Percentiles rank a stretch among this genome's conserved stretches.
phyloP scores from a whole-genome alignment of 306 rosid genomes.

The Hippophae gyantsensis region DNA sequence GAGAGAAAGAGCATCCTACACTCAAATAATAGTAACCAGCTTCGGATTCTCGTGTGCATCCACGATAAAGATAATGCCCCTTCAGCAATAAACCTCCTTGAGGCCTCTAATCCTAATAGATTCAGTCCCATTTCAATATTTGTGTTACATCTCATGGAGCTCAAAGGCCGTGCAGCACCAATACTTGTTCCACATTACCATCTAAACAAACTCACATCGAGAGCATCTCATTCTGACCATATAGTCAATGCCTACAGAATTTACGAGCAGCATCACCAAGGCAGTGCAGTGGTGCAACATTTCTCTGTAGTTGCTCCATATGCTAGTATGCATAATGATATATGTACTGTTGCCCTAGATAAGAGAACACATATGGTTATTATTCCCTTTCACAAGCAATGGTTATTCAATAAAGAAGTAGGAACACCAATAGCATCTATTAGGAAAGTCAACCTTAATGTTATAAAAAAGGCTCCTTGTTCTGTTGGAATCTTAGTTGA shows the following conservation, averaged over 20 bases:
- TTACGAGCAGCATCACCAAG: conserved; percentile 8
- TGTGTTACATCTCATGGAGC: conserved; percentile 14
- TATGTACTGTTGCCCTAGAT: conserved; percentile 13
- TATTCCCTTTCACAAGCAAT: conserved; percentile 13
- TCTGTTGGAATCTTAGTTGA: conserved; percentile 15
- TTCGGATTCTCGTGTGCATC: conserved; percentile 8
- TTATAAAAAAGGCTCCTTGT: conserved; percentile 13
- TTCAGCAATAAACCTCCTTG: conserved; percentile 7
- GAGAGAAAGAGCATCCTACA: conserved; percentile 6
- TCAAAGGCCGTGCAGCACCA: conserved; percentile 5
- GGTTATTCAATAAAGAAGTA: neutral
- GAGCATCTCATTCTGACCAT: neutral
- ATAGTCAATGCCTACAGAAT: neutral
- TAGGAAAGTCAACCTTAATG: conserved; percentile 4
- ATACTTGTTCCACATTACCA: neutral
- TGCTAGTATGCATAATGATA: conserved; percentile 13
- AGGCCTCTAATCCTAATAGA: conserved; percentile 4
- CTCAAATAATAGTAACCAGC: neutral
- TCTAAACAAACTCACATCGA: neutral
- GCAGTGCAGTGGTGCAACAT: conserved; percentile 1
- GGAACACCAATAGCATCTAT: neutral
- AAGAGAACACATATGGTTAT: conserved; percentile 13
- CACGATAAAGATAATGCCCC: conserved; percentile 12
- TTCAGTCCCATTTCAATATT: conserved; percentile 1
- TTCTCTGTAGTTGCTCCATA: conserved; percentile 9